Conservation (phyloP, 2,329 filamentous ascomycete species). For the Cercospora beticola region DNA sequence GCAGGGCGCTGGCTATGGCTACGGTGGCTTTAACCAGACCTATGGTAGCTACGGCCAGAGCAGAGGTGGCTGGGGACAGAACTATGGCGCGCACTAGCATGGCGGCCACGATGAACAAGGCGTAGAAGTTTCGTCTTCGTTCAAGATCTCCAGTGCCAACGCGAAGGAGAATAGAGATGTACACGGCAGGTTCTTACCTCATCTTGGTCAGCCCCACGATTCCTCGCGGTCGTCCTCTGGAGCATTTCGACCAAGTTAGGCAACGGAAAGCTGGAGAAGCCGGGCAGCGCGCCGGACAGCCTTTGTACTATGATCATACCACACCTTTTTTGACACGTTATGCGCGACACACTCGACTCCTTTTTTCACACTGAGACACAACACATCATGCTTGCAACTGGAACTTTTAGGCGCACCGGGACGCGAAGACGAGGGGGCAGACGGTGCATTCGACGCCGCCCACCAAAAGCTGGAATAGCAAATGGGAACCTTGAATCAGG, state of each 20-base stretch:
- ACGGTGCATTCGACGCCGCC: slow-evolving; percentile 2
- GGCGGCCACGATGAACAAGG: slow-evolving; percentile 3
- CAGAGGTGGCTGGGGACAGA: slow-evolving; percentile 38
- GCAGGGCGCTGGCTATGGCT: slow-evolving; percentile 41
- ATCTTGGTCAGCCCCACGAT: neutral
- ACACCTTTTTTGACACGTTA: neutral
- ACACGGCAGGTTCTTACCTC: neutral
- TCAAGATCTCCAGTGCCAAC: neutral
- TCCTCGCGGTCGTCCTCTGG: slow-evolving; percentile 1
- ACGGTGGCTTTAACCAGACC: slow-evolving; percentile 38
- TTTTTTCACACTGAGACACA: slow-evolving; percentile 7
- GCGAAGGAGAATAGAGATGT: slow-evolving; percentile 5
- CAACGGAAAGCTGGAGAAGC: neutral
- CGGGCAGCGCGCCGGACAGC: neutral
- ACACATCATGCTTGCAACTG: neutral
- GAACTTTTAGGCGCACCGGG: slow-evolving; percentile 4
- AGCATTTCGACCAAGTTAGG: neutral
- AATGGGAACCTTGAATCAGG: slow-evolving; percentile 8
- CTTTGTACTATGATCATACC: slow-evolving; percentile 10
- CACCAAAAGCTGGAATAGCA: slow-evolving; percentile 12
- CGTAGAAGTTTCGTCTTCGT: neutral
- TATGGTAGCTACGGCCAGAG: slow-evolving; percentile 35
- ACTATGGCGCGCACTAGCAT: slow-evolving; percentile 35
- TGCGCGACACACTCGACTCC: slow-evolving; percentile 10
- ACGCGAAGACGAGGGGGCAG: slow-evolving; percentile 8